A percentile compares a stretch with the other conserved stretches of the same genome.
These are phyloP conservation scores for Giardia muris DNA, from an alignment of 208 protist genomes.

Conservation along the genomic window DNA sequence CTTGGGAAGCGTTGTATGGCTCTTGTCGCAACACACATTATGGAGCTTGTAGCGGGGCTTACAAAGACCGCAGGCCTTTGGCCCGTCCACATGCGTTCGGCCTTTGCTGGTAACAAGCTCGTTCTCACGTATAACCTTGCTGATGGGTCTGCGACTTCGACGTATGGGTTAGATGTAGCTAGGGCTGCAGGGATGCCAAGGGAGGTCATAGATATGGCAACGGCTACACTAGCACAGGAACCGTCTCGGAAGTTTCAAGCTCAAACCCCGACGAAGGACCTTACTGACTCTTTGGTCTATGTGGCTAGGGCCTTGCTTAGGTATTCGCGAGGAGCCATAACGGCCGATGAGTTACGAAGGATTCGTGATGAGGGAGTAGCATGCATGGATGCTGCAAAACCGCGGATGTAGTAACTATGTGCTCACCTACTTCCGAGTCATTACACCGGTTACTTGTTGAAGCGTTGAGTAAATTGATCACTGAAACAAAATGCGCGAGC, in stretches of 20 bases:
- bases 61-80: background rate
- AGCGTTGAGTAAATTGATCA: too few species aligned
- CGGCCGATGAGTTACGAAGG: background rate
- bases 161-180: background rate
- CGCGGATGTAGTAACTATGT: too few species aligned
- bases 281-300: background rate
- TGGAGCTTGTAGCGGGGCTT: background rate
- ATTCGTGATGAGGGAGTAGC: too few species aligned
- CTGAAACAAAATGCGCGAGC: slow-evolving; percentile 27
- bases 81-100: background rate
- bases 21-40: slow-evolving; percentile 24
- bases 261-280: background rate
- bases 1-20: background rate
- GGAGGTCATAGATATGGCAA: background rate
- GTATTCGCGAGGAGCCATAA: background rate
- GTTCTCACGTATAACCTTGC: background rate
- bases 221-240: background rate
- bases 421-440: too few species aligned
- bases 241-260: background rate
- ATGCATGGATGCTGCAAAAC: too few species aligned
- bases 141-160: background rate
- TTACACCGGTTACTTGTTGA: too few species aligned
- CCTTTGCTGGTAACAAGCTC: background rate
- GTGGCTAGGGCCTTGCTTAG: background rate
- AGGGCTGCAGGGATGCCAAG: background rate